Percentiles rank a stretch among this genome's conserved stretches.
Evolutionary conservation across 2,329 filamentous ascomycete species (phyloP).

Genomic region (Alternaria sp.): DNA sequence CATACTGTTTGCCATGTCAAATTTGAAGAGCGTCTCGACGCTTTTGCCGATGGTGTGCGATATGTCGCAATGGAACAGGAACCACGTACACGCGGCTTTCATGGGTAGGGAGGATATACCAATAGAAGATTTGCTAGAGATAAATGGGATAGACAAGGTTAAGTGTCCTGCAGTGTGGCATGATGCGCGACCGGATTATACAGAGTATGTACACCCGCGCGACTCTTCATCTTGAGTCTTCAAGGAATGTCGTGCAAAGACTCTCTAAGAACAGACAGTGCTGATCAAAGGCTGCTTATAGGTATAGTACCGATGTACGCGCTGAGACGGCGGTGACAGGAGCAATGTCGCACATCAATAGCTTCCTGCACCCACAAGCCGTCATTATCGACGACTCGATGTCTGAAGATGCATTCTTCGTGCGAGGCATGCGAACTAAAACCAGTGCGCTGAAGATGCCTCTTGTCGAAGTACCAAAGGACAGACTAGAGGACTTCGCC

Average conservation of each 20-base stretch:
- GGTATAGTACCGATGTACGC: slow-evolving; percentile 70
- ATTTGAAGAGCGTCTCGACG: slow-evolving; percentile 72
- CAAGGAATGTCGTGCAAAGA: too few species aligned
- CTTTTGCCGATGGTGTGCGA: slow-evolving; percentile 84
- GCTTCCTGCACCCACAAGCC: slow-evolving; percentile 78
- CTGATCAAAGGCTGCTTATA: neutral
- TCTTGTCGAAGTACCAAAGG: slow-evolving; percentile 75
- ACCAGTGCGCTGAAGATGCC: slow-evolving; percentile 61
- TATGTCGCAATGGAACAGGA: slow-evolving; percentile 74
- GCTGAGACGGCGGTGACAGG: slow-evolving; percentile 69
- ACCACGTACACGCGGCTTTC: slow-evolving; percentile 80
- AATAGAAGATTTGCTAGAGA: slow-evolving; percentile 70
- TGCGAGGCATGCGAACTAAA: slow-evolving; percentile 64
- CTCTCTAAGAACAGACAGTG: neutral
- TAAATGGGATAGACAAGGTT: slow-evolving; percentile 77
- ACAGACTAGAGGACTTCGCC: slow-evolving; percentile 66
- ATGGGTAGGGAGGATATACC: slow-evolving; percentile 75
- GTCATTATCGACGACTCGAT: slow-evolving; percentile 72
- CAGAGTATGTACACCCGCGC: slow-evolving; percentile 47
- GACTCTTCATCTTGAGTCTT: too few species aligned
- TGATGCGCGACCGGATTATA: slow-evolving; percentile 78
- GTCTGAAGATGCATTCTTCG: slow-evolving; percentile 73
- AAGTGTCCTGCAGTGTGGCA: slow-evolving; percentile 71
- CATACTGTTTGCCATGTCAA: slow-evolving; percentile 80
- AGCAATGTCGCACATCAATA: slow-evolving; percentile 73